phyloP scores from a whole-genome alignment of 83 land plant genomes.

The Thuja plicata region DNA sequence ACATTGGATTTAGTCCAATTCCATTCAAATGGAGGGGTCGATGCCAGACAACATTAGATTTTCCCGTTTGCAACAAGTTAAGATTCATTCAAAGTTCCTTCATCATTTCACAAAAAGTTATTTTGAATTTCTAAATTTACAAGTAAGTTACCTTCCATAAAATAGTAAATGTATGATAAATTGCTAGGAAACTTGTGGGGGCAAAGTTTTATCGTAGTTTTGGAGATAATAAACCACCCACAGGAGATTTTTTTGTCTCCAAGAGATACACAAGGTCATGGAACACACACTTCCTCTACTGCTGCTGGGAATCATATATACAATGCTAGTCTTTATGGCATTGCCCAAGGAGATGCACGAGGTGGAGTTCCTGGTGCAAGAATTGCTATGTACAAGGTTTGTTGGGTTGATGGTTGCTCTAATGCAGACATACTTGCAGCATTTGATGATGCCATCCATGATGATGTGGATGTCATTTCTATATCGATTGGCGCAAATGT shows the following conservation, averaged over 20 bases:
- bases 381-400: slow-evolving; percentile 19
- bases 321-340: background rate
- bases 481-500: slow-evolving; percentile 23
- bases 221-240: background rate
- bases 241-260: background rate
- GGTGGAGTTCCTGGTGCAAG: background rate
- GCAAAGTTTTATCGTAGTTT: background rate
- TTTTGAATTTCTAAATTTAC: no score
- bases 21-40: no score
- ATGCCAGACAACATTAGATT: no score
- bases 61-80: no score
- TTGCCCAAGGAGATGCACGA: background rate
- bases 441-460: slow-evolving; percentile 43
- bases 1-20: no score
- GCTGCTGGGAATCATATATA: background rate
- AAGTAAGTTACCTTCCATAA: no score
- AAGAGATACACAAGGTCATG: background rate
- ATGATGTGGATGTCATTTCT: slow-evolving; percentile 38
- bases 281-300: background rate
- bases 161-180: background rate
- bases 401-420: slow-evolving; percentile 16
- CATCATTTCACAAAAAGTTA: no score
- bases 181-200: background rate
- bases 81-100: no score
- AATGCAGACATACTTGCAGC: slow-evolving; percentile 40